Evolutionary conservation across 2,329 filamentous ascomycete species (phyloP), one percentile per base, ranked within the genome.

Genomic region (Apiospora arundinis): DNA sequence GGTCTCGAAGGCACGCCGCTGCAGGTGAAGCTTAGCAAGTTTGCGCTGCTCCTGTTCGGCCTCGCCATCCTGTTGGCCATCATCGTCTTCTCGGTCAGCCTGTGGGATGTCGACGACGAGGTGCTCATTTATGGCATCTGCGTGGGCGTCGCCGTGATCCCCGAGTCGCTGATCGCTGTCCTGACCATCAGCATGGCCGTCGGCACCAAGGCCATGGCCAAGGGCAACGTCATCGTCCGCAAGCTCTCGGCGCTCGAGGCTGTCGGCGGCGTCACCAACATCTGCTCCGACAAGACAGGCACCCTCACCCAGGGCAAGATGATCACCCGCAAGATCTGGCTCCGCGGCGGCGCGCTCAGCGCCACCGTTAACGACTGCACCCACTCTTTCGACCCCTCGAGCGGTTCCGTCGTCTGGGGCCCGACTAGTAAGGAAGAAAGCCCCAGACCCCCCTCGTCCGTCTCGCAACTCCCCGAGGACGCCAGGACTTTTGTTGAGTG

Each of bases 21-120:
- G 65, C 94, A 97, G 83, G 91, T 92, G 75, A 95, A 93, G 78
- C 87, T 97, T 69, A 94, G 92, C 83, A 94, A 95, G 81, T 92
- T 97, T 77, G 94, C 95, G 40, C 90, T 96, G 60, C 80, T 94
- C 4, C 88, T 97, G 2, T 97, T 97, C 78, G 90, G 87, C 66
- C 88, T 94, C 68, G 95, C 90, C 60, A 83, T 91, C 70, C 76
- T 91, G 2, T 84, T 91, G 45, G 89, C 87, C 68, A 78, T 91
- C 72, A 87, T 91, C 69, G 90, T 92, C 75, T 92, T 92, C 78
- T 87, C 85, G 7, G 89, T 85, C 73, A 89, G 86, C 78, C 82
- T 82, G 71, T 91, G 87, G 81, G 67, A 85, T 1, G 81, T 90
- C 63, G 80, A 83, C 52, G 85, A 87, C 72, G 88, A 91, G 72